phyloP scores from a whole-genome alignment of 257 asterid genomes.

The Mentha longifolia region DNA sequence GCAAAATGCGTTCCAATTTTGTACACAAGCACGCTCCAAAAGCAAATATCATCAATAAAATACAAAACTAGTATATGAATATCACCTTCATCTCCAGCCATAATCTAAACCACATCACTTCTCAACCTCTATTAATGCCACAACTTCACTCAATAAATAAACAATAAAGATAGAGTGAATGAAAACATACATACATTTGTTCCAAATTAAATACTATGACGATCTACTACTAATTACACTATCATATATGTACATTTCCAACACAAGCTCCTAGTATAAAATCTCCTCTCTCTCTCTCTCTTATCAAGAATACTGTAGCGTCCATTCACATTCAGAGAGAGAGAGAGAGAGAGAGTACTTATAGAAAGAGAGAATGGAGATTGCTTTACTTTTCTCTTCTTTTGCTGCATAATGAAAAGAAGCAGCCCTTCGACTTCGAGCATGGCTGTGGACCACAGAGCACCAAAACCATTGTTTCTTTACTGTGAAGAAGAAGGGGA shows the following conservation, averaged over 20 bases:
- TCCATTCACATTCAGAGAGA: slow-evolving; percentile 33
- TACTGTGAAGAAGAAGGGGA: slow-evolving; percentile 52
- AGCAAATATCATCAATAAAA: background rate
- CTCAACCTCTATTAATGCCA: no score
- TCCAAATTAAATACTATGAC: no score
- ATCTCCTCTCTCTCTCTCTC: slow-evolving; percentile 16
- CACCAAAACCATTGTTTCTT: slow-evolving; percentile 35
- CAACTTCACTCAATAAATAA: no score
- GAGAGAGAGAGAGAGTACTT: no score
- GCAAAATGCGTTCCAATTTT: background rate
- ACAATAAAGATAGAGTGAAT: no score
- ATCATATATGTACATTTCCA: background rate
- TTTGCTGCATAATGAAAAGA: slow-evolving; percentile 33
- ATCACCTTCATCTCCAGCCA: background rate
- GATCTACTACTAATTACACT: background rate
- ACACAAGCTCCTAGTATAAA: no score
- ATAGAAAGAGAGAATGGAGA: slow-evolving; percentile 17
- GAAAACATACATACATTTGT: no score
- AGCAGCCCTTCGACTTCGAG: slow-evolving; percentile 19
- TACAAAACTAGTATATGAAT: background rate
- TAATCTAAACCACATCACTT: no score
- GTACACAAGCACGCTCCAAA: background rate
- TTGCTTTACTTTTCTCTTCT: slow-evolving; percentile 32
- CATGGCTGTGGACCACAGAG: slow-evolving; percentile 49
- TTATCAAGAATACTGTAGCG: slow-evolving; percentile 41